Evolutionary conservation across 257 asterid genomes (phyloP).

Genomic region (Solanum commersonii): DNA sequence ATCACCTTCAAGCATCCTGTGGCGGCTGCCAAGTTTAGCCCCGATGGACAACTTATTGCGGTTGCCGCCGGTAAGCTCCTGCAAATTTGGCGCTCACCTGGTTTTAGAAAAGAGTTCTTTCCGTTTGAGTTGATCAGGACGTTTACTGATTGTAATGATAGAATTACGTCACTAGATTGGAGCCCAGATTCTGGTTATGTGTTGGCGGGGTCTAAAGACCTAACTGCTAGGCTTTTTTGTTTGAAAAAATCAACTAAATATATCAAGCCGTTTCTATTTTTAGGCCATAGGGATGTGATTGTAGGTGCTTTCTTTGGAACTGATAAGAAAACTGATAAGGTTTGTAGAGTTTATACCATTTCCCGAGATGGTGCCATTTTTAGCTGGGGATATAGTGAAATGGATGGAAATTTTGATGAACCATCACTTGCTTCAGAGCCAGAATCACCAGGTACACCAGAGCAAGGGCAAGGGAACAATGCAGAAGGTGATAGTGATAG

Average conservation of each 20-base stretch:
- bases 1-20: slow-evolving; percentile 68
- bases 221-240: slow-evolving; percentile 68
- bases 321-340: slow-evolving; percentile 47
- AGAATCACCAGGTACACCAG: slow-evolving; percentile 83
- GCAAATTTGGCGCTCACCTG: slow-evolving; percentile 94
- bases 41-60: slow-evolving; percentile 67
- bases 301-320: slow-evolving; percentile 76
- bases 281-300: slow-evolving; percentile 77
- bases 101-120: slow-evolving; percentile 77
- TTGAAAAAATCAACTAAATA: slow-evolving; percentile 26
- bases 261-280: slow-evolving; percentile 60
- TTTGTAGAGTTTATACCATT: slow-evolving; percentile 46
- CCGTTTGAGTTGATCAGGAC: slow-evolving; percentile 79
- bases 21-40: slow-evolving; percentile 66
- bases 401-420: slow-evolving; percentile 19
- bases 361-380: slow-evolving; percentile 89
- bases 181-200: slow-evolving; percentile 66
- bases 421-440: slow-evolving; percentile 47
- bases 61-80: slow-evolving; percentile 82
- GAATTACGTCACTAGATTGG: slow-evolving; percentile 67
- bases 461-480: slow-evolving; percentile 26
- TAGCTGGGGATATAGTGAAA: slow-evolving; percentile 44
- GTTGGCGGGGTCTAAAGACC: slow-evolving; percentile 74
- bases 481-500: slow-evolving; percentile 17
- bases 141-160: slow-evolving; percentile 71